Evolutionary conservation across 2,329 filamentous ascomycete species (phyloP).

Genomic region (Neoascochyta sp.): DNA sequence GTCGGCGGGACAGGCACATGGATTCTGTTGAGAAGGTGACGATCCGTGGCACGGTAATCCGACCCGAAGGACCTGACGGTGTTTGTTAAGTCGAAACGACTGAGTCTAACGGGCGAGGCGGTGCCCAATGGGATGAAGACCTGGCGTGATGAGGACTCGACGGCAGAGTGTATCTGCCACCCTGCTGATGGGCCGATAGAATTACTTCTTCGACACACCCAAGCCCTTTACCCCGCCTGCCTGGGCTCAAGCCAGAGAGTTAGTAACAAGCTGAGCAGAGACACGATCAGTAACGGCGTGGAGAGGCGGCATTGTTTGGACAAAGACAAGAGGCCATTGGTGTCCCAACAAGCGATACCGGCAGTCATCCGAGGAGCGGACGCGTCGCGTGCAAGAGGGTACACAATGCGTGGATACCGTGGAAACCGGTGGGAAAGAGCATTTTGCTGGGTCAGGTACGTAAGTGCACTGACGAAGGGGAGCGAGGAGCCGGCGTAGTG

Average conservation of each 20-base stretch:
- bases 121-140: too few relatives aligned
- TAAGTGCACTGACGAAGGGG: conserved; percentile 2
- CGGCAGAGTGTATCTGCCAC: too few relatives aligned
- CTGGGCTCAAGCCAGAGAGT: conserved; percentile 3
- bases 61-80: too few relatives aligned
- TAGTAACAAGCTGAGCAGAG: conserved; percentile 4
- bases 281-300: conserved; percentile 2
- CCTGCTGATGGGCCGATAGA: too few relatives aligned
- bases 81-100: too few relatives aligned
- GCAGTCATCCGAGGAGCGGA: conserved; percentile 6
- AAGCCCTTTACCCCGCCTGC: too few relatives aligned
- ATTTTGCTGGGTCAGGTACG: conserved; percentile 7
- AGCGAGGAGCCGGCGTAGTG: conserved; percentile 5
- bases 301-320: neutral
- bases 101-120: too few relatives aligned
- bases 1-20: too few relatives aligned
- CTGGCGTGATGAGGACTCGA: too few relatives aligned
- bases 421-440: conserved; percentile 3
- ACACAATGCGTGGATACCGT: conserved; percentile 6
- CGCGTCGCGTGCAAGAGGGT: conserved; percentile 5
- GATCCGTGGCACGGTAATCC: too few relatives aligned
- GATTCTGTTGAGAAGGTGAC: too few relatives aligned
- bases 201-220: too few relatives aligned
- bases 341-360: conserved; percentile 6
- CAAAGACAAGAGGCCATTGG: neutral